Evolutionary conservation across 805 yeast species (phyloP).

Genomic region (Teunomyces pallodes): DNA sequence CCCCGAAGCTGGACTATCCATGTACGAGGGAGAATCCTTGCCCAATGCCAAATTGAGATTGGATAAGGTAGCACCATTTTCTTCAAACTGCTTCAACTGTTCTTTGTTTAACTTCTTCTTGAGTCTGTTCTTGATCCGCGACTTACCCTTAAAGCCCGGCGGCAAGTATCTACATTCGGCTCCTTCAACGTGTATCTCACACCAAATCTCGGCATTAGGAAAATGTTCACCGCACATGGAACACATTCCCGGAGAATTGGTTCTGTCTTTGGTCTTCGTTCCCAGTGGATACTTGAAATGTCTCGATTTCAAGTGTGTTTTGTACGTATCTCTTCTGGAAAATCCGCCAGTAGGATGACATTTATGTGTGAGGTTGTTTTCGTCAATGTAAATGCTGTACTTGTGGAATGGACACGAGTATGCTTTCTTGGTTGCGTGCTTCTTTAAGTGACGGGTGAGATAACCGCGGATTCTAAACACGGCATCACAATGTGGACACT

Average conservation of each 20-base stretch:
- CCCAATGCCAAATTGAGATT: constrained; percentile 6
- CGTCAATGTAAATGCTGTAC: constrained; percentile 34
- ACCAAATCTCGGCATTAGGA: constrained; percentile 50
- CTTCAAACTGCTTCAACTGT: constrained; percentile 14
- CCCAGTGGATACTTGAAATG: constrained; percentile 60
- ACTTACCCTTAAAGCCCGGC: constrained; percentile 42
- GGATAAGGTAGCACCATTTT: constrained; percentile 10
- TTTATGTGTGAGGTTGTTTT: constrained; percentile 39
- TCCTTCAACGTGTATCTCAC: constrained; percentile 48
- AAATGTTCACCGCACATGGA: constrained; percentile 54
- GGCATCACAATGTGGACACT: constrained; percentile 49
- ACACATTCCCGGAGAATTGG: constrained; percentile 46
- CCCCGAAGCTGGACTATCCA: neutral
- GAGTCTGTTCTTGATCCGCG: constrained; percentile 41
- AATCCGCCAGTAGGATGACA: constrained; percentile 61
- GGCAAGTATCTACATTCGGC: constrained; percentile 48
- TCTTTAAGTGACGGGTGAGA: constrained; percentile 54
- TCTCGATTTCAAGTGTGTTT: constrained; percentile 54
- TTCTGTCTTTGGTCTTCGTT: constrained; percentile 45
- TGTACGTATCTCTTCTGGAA: constrained; percentile 58
- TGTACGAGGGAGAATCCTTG: constrained; percentile 3
- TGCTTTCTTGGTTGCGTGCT: constrained; percentile 50
- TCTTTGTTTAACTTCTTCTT: constrained; percentile 35
- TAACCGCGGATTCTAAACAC: constrained; percentile 52
- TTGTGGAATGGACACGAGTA: constrained; percentile 53